These are phyloP conservation scores for Panellus pusillus DNA, from an alignment of 768 basidiomycete species.

Conservation along the genomic window DNA sequence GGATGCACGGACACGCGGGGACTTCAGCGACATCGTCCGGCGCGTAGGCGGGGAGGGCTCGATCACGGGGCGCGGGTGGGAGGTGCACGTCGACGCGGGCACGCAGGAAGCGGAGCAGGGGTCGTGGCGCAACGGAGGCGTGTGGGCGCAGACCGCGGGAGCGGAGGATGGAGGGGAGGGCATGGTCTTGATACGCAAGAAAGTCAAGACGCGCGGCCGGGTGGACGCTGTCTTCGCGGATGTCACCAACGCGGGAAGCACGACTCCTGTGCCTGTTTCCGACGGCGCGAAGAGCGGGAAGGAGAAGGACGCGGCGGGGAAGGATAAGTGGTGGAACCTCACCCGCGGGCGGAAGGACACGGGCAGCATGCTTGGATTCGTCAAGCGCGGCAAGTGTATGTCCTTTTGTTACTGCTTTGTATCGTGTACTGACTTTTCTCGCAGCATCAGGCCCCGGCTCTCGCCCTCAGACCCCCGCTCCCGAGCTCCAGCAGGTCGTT, in stretches of 20 bases:
- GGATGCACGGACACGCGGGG: conserved; percentile 23
- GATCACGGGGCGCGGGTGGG: conserved; percentile 52
- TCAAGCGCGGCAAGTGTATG: conserved; percentile 45
- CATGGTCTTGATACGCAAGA: conserved; percentile 48
- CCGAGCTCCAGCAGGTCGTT: background rate
- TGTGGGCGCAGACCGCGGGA: background rate
- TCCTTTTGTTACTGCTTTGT: conserved; percentile 1
- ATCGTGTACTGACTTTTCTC: background rate
- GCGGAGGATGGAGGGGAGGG: conserved; percentile 8
- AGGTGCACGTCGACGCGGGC: conserved; percentile 69
- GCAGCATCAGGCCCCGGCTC: conserved; percentile 13
- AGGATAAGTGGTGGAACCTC: conserved; percentile 82
- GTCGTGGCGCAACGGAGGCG: background rate
- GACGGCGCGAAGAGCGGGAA: conserved; percentile 37
- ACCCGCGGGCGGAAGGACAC: conserved; percentile 72
- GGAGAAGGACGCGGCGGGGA: conserved; percentile 40
- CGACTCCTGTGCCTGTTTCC: background rate
- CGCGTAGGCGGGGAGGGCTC: conserved; percentile 41
- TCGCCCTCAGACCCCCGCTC: conserved; percentile 6
- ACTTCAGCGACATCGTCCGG: conserved; percentile 62
- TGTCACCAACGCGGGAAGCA: conserved; percentile 63
- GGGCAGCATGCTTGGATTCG: conserved; percentile 30
- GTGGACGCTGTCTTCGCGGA: conserved; percentile 42
- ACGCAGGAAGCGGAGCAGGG: conserved; percentile 48
- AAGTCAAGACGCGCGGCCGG: conserved; percentile 49